Conservation (phyloP, 2,329 filamentous ascomycete species). For the Cladosporium sphaerospermum region DNA sequence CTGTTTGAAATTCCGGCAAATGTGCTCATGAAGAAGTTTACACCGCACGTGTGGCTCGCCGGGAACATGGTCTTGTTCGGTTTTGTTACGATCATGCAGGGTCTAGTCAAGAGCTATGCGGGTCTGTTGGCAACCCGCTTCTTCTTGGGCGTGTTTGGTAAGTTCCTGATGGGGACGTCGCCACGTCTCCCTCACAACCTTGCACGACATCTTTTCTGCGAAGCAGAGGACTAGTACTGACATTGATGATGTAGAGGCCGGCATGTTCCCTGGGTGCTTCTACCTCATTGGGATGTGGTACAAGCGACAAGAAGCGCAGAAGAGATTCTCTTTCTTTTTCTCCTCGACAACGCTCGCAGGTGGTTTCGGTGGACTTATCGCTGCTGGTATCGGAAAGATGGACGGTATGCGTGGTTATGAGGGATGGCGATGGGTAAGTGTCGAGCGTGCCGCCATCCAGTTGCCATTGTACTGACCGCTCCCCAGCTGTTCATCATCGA, state of each 20-base stretch:
- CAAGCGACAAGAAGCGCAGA: constrained; percentile 76
- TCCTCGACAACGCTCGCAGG: constrained; percentile 71
- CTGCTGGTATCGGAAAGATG: constrained; percentile 86
- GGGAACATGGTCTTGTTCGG: constrained; percentile 82
- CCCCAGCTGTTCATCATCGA: constrained; percentile 64
- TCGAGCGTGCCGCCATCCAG: background rate
- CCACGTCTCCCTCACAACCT: background rate
- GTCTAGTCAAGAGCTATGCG: constrained; percentile 68
- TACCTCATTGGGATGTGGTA: constrained; percentile 89
- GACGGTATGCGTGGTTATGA: constrained; percentile 59
- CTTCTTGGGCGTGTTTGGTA: constrained; percentile 62
- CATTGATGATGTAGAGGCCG: constrained; percentile 23
- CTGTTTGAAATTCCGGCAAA: constrained; percentile 50
- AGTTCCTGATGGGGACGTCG: constrained; percentile 17
- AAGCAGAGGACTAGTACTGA: background rate
- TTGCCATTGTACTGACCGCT: background rate
- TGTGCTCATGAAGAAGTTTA: constrained; percentile 37
- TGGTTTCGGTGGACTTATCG: constrained; percentile 80
- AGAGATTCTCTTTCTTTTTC: constrained; percentile 92
- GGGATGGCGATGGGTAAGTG: constrained; percentile 62
- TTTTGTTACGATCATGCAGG: constrained; percentile 67
- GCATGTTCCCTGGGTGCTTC: constrained; percentile 60
- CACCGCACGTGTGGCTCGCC: constrained; percentile 45
- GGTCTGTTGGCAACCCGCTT: constrained; percentile 74
- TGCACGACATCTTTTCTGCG: background rate